These are phyloP conservation scores for Paratinospora sagittata DNA, from an alignment of 164 flowering plant genomes.

Conservation along the genomic window DNA sequence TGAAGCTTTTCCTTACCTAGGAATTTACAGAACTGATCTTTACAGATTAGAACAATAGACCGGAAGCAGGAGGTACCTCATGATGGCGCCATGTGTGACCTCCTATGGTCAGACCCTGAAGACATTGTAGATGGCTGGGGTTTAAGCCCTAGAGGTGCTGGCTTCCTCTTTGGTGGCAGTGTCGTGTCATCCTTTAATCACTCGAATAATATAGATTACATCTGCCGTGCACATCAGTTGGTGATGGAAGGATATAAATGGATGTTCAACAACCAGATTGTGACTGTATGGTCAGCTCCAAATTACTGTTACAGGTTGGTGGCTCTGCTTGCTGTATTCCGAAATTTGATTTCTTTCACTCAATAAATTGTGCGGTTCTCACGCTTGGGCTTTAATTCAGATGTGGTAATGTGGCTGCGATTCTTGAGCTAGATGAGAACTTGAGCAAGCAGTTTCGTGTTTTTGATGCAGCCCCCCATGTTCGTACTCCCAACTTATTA, in stretches of 20 bases:
- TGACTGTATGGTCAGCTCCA: slow-evolving; percentile 99
- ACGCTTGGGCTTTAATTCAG: slow-evolving; percentile 39
- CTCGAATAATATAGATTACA: slow-evolving; percentile 82
- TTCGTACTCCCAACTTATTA: slow-evolving; percentile 25
- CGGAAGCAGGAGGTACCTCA: slow-evolving; percentile 99
- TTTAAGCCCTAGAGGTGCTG: slow-evolving; percentile 98
- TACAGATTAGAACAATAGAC: slow-evolving; percentile 89
- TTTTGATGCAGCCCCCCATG: slow-evolving; percentile 98
- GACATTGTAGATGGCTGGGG: slow-evolving; percentile 99
- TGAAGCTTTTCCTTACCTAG: background rate
- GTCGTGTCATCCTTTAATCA: slow-evolving; percentile 83
- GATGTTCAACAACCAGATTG: slow-evolving; percentile 96
- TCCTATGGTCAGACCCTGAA: slow-evolving; percentile 98
- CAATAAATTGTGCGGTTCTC: slow-evolving; percentile 1
- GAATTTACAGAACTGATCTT: slow-evolving; percentile 8
- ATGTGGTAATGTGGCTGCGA: slow-evolving; percentile 99
- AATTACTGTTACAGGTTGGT: slow-evolving; percentile 94
- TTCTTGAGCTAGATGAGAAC: slow-evolving; percentile 95
- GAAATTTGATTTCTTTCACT: background rate
- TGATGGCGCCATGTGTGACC: slow-evolving; percentile 99
- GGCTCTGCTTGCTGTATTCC: background rate
- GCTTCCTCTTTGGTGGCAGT: slow-evolving; percentile 90
- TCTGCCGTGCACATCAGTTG: slow-evolving; percentile 97
- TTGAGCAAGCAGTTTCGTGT: slow-evolving; percentile 85
- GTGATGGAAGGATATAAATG: slow-evolving; percentile 99